phyloP scores from a whole-genome alignment of 257 asterid species.

The Nicotiana noctiflora region DNA sequence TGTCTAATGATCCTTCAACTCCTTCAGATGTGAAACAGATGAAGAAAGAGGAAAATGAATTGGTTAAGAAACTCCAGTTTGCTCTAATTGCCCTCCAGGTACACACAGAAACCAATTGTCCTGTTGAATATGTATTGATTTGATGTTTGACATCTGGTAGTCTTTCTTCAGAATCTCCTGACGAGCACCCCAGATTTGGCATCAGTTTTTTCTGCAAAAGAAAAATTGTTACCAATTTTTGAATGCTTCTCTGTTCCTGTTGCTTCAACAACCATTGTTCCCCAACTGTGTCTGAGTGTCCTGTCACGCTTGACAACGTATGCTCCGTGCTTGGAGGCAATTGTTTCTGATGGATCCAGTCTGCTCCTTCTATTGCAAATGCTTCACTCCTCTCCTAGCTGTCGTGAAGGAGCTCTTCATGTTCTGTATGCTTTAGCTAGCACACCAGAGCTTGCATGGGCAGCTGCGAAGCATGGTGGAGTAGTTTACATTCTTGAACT shows the following conservation, averaged over 20 bases:
- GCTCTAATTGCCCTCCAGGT: conserved; percentile 90
- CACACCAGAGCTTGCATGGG: conserved; percentile 98
- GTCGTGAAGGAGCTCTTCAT: conserved; percentile 96
- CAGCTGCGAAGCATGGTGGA: conserved; percentile 99
- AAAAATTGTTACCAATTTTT: conserved; percentile 79
- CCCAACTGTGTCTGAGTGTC: conserved; percentile 77
- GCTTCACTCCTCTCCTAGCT: conserved; percentile 93
- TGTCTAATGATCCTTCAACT: conserved; percentile 37
- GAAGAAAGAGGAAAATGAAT: conserved; percentile 41
- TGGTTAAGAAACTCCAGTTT: conserved; percentile 63
- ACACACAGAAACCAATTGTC: conserved; percentile 13
- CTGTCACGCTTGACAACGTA: conserved; percentile 81
- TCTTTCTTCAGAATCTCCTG: conserved; percentile 66
- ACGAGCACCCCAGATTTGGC: conserved; percentile 85
- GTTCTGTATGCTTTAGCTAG: conserved; percentile 98
- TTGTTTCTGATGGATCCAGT: conserved; percentile 94
- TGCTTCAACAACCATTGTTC: conserved; percentile 67
- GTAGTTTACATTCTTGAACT: conserved; percentile 95
- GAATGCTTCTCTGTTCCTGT: conserved; percentile 89
- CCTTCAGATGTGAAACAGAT: conserved; percentile 33
- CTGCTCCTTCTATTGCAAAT: conserved; percentile 80
- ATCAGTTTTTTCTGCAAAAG: conserved; percentile 78
- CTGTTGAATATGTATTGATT: not conserved
- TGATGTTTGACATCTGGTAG: conserved; percentile 19
- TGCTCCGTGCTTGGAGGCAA: conserved; percentile 97